Evolutionary conservation across 1,284 basidiomycete species (phyloP).

Genomic region (Tranzscheliella williamsii): DNA sequence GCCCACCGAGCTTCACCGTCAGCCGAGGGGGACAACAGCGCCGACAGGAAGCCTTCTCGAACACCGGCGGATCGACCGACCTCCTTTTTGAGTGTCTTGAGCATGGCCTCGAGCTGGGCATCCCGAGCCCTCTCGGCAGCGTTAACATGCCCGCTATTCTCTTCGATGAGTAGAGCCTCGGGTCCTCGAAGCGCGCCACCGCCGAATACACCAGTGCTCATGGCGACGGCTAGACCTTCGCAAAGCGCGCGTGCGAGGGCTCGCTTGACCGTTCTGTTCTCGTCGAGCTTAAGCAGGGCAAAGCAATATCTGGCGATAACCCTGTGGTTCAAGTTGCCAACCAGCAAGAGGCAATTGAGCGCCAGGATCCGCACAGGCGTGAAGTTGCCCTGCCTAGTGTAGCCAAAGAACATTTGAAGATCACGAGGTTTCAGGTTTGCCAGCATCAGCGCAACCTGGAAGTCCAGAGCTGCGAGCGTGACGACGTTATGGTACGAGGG

Average conservation of each 20-base stretch:
- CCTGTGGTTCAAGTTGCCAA: constrained; percentile 68
- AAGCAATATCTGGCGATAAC: constrained; percentile 83
- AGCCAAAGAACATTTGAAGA: constrained; percentile 77
- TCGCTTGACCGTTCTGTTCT: constrained; percentile 78
- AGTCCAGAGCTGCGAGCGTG: constrained; percentile 70
- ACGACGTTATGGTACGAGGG: constrained; percentile 93
- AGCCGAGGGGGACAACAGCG: constrained; percentile 62
- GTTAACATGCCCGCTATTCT: constrained; percentile 32
- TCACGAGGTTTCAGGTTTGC: constrained; percentile 74
- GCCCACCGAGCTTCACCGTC: constrained; percentile 89
- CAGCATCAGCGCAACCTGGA: constrained; percentile 41
- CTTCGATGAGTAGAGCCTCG: constrained; percentile 43
- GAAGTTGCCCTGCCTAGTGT: constrained; percentile 77
- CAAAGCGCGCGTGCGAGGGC: constrained; percentile 83
- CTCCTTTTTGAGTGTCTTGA: constrained; percentile 54
- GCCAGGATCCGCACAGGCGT: constrained; percentile 86
- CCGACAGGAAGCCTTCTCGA: constrained; percentile 56
- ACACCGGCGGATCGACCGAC: constrained; percentile 57
- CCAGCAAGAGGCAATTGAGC: constrained; percentile 88
- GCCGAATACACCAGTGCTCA: constrained; percentile 85
- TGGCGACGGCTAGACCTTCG: constrained; percentile 82
- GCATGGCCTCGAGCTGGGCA: constrained; percentile 66
- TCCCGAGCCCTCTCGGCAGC: constrained; percentile 60
- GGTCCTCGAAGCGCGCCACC: constrained; percentile 31
- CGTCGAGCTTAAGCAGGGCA: constrained; percentile 83